Percentiles rank a stretch among this genome's conserved stretches.
phyloP scores from a whole-genome alignment of 768 basidiomycete genomes.

The Kwoniella sp. region DNA sequence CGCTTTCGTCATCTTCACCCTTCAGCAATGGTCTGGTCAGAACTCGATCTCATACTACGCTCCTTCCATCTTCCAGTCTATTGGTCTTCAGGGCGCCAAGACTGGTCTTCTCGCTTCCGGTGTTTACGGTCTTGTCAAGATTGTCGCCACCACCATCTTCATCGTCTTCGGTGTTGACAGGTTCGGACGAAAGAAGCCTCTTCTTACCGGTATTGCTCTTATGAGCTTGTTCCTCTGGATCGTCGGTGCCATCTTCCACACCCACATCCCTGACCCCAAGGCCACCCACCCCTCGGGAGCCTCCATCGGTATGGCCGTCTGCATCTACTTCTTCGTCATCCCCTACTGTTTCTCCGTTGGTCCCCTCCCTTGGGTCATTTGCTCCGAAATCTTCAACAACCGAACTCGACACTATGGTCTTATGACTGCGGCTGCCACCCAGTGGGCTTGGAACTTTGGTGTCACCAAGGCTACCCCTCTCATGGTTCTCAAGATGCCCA shows the following conservation, averaged over 20 bases:
- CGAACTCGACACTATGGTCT: slow-evolving; percentile 80
- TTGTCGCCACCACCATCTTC: slow-evolving; percentile 57
- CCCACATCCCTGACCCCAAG: slow-evolving; percentile 62
- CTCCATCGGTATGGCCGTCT: slow-evolving; percentile 72
- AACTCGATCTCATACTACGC: slow-evolving; percentile 62
- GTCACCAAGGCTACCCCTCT: slow-evolving; percentile 43
- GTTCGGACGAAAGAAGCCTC: slow-evolving; percentile 60
- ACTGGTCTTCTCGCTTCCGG: slow-evolving; percentile 56
- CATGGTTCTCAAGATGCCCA: slow-evolving; percentile 43
- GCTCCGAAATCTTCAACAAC: slow-evolving; percentile 83
- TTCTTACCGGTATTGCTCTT: slow-evolving; percentile 69
- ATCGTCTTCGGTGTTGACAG: slow-evolving; percentile 56
- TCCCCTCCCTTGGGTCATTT: slow-evolving; percentile 68
- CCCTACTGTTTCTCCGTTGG: slow-evolving; percentile 88
- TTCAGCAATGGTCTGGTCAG: slow-evolving; percentile 78
- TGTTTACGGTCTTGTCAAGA: slow-evolving; percentile 58
- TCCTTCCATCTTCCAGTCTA: slow-evolving; percentile 50
- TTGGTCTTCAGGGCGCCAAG: slow-evolving; percentile 52
- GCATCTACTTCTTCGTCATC: slow-evolving; percentile 78
- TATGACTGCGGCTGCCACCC: slow-evolving; percentile 71
- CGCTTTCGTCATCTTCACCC: slow-evolving; percentile 65
- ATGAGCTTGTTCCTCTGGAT: slow-evolving; percentile 83
- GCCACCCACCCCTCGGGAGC: slow-evolving; percentile 57
- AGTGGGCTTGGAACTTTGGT: slow-evolving; percentile 59
- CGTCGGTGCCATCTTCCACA: slow-evolving; percentile 80